Conservation (phyloP, 2,329 filamentous ascomycete genomes). For the Sporothrix curviconia region DNA sequence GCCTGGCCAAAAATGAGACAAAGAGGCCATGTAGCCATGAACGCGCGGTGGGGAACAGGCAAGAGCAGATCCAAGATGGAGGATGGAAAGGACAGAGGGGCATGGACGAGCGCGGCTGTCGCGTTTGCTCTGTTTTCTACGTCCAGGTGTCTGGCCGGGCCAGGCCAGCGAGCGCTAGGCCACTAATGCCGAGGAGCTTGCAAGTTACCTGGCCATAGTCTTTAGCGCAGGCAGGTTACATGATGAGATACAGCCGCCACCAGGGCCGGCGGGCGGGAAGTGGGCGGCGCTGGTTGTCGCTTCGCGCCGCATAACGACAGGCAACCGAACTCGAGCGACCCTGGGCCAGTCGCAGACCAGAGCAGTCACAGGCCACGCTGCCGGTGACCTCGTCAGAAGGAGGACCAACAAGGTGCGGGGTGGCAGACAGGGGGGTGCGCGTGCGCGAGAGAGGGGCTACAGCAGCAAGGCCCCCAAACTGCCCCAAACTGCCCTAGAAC, state of each 20-base stretch:
- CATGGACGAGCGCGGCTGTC: too few relatives aligned
- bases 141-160: neutral
- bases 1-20: slow-evolving; percentile 1
- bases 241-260: neutral
- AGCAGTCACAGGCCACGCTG: slow-evolving; percentile 3
- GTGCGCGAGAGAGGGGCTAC: neutral
- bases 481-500: too few relatives aligned
- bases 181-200: neutral
- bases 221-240: neutral
- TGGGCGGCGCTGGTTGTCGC: neutral
- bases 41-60: neutral
- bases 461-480: neutral
- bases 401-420: neutral
- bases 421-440: neutral
- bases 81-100: too few relatives aligned
- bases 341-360: neutral
- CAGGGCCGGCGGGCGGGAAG: neutral
- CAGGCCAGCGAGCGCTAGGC: neutral
- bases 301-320: slow-evolving; percentile 6
- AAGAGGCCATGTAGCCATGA: neutral
- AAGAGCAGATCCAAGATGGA: too few relatives aligned
- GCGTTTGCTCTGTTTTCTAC: too few relatives aligned
- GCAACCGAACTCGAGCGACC: neutral
- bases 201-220: neutral
- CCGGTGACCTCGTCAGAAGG: slow-evolving; percentile 3